Conservation (phyloP, 2,329 filamentous ascomycete species). For the Periglandula ipomoeae region DNA sequence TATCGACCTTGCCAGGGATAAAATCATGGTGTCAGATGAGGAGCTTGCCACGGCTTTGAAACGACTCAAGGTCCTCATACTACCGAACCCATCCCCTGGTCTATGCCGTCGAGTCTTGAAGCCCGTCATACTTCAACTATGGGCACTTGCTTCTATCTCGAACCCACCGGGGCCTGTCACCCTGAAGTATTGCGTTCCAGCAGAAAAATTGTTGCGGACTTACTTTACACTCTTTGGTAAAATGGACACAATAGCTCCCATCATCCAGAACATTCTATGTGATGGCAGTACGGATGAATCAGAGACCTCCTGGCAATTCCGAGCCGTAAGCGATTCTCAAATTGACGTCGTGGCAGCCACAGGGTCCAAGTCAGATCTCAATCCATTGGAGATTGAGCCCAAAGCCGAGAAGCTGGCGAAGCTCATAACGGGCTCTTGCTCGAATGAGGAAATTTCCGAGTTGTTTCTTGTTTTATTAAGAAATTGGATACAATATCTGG, state of each 20-base stretch:
- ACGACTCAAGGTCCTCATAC: slow-evolving; percentile 45
- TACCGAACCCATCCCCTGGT: slow-evolving; percentile 58
- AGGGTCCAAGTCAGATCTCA: slow-evolving; percentile 18
- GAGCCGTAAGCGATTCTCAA: slow-evolving; percentile 31
- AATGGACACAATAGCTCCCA: slow-evolving; percentile 33
- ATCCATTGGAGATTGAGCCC: slow-evolving; percentile 35
- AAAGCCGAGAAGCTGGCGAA: slow-evolving; percentile 40
- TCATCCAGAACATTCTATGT: slow-evolving; percentile 48
- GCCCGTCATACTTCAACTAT: slow-evolving; percentile 51
- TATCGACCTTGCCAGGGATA: slow-evolving; percentile 34
- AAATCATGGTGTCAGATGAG: slow-evolving; percentile 35
- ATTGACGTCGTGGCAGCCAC: slow-evolving; percentile 39
- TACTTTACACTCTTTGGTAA: slow-evolving; percentile 50
- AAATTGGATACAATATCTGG: slow-evolving; percentile 38
- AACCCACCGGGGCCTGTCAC: slow-evolving; percentile 23
- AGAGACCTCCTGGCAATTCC: slow-evolving; percentile 43
- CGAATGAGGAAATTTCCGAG: slow-evolving; percentile 47
- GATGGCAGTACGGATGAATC: slow-evolving; percentile 32
- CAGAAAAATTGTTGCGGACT: slow-evolving; percentile 42
- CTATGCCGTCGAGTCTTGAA: slow-evolving; percentile 52
- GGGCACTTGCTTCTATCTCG: slow-evolving; percentile 49
- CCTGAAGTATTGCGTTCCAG: slow-evolving; percentile 33
- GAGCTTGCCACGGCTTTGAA: slow-evolving; percentile 42
- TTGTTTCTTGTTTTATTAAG: slow-evolving; percentile 41
- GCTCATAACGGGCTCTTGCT: slow-evolving; percentile 38